Conservation (phyloP, 2,329 filamentous ascomycete genomes). For the Orbilia ellipsospora region DNA sequence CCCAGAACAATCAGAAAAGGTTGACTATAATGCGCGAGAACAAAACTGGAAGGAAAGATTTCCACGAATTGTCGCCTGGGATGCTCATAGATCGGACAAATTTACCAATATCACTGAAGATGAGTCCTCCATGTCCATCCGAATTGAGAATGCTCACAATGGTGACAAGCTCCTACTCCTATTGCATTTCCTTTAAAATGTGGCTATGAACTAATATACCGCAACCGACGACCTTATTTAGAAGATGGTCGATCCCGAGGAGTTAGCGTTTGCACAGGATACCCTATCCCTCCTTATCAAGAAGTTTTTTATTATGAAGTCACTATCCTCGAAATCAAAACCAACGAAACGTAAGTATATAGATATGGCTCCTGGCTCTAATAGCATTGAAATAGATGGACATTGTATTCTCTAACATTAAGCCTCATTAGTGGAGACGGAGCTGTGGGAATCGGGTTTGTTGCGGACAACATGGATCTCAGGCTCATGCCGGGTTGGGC, state of each 20-base stretch:
- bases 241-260: neutral
- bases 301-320: slow-evolving; percentile 32
- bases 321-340: neutral
- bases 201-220: too few relatives aligned
- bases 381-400: neutral
- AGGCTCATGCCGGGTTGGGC: neutral
- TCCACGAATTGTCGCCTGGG: slow-evolving; percentile 9
- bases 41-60: slow-evolving; percentile 4
- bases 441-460: neutral
- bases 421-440: too few relatives aligned
- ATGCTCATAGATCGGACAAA: neutral
- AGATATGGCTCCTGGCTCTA: too few relatives aligned
- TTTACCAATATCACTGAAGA: slow-evolving; percentile 5
- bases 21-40: slow-evolving; percentile 13
- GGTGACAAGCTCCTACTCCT: neutral
- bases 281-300: slow-evolving; percentile 16
- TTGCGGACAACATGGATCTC: neutral
- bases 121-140: neutral
- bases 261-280: neutral
- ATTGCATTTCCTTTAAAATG: neutral
- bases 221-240: neutral
- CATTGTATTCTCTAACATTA: too few relatives aligned
- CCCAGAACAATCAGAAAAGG: neutral
- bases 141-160: neutral
- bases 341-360: neutral